A percentile compares a stretch with the other conserved stretches of the same genome.
These are phyloP conservation scores for Chaetomiaceae sp. DNA, from an alignment of 2,329 filamentous ascomycete species.

Conservation along the genomic window DNA sequence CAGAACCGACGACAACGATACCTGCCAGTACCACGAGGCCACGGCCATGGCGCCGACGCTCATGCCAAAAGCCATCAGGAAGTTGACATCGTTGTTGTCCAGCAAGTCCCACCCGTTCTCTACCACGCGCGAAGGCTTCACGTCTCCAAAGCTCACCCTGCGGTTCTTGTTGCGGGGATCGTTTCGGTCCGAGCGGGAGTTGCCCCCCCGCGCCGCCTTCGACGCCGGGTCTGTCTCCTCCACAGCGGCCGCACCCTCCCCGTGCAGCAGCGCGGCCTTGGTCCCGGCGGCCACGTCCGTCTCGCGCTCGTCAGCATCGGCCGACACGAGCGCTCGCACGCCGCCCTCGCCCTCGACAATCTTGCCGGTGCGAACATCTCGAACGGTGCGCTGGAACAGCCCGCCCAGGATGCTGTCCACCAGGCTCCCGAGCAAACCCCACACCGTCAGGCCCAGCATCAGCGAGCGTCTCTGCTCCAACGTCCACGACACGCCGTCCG, in stretches of 20 bases:
- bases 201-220: constrained; percentile 25
- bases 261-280: constrained; percentile 38
- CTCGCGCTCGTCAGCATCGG: constrained; percentile 19
- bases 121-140: constrained; percentile 55
- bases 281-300: constrained; percentile 31
- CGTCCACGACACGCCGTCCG: constrained; percentile 46
- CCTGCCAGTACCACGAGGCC: constrained; percentile 54
- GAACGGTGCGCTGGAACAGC: constrained; percentile 76
- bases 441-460: constrained; percentile 56
- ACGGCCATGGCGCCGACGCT: constrained; percentile 69
- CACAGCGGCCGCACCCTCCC: constrained; percentile 39
- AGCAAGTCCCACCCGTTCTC: constrained; percentile 67
- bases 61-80: constrained; percentile 80
- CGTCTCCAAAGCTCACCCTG: constrained; percentile 46
- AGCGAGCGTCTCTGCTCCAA: constrained; percentile 39
- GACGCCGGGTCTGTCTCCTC: constrained; percentile 32
- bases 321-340: constrained; percentile 45
- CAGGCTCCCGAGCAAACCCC: constrained; percentile 73
- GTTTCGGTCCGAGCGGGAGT: constrained; percentile 36
- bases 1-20: constrained; percentile 37
- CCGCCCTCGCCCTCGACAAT: constrained; percentile 84
- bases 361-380: constrained; percentile 76
- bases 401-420: constrained; percentile 85
- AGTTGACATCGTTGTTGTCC: constrained; percentile 94
- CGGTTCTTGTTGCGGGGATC: constrained; percentile 45